These are phyloP conservation scores for Chrysophaeum taylorii DNA, from an alignment of 352 stramenopile species.

Conservation along the genomic window DNA sequence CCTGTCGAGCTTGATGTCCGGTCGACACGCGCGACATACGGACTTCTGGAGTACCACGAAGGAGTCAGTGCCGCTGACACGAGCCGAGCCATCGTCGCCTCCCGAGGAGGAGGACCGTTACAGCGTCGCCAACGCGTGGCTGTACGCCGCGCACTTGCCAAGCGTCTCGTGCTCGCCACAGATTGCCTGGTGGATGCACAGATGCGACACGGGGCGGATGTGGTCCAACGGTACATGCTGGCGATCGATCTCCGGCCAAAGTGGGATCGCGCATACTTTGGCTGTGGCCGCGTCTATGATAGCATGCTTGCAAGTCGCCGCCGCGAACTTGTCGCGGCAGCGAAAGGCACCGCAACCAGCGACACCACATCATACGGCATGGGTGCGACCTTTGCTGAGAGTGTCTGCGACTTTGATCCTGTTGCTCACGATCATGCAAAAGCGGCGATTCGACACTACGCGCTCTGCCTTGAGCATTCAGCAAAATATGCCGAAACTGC, in stretches of 20 bases:
- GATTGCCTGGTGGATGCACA: conserved; percentile 90
- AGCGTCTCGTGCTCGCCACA: conserved; percentile 78
- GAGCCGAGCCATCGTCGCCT: no score
- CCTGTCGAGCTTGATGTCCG: not conserved
- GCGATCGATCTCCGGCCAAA: conserved; percentile 79
- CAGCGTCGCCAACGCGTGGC: no score
- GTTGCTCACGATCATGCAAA: conserved; percentile 62
- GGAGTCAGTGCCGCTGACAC: no score
- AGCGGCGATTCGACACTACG: conserved; percentile 85
- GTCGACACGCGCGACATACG: no score
- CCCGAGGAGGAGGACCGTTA: no score
- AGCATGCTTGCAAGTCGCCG: conserved; percentile 50
- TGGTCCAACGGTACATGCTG: conserved; percentile 82
- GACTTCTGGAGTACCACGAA: no score
- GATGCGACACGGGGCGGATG: conserved; percentile 78
- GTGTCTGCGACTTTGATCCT: not conserved
- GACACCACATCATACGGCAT: not conserved
- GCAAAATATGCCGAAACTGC: conserved; percentile 93
- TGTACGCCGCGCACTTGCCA: conserved; percentile 39
- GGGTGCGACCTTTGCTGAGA: not conserved
- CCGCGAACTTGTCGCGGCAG: conserved; percentile 43
- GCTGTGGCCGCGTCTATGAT: conserved; percentile 74
- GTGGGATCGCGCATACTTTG: conserved; percentile 86
- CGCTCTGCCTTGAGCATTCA: conserved; percentile 46
- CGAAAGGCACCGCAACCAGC: conserved; percentile 12